phyloP scores from a whole-genome alignment of 106 monocot species.

The Dioscorea alata region DNA sequence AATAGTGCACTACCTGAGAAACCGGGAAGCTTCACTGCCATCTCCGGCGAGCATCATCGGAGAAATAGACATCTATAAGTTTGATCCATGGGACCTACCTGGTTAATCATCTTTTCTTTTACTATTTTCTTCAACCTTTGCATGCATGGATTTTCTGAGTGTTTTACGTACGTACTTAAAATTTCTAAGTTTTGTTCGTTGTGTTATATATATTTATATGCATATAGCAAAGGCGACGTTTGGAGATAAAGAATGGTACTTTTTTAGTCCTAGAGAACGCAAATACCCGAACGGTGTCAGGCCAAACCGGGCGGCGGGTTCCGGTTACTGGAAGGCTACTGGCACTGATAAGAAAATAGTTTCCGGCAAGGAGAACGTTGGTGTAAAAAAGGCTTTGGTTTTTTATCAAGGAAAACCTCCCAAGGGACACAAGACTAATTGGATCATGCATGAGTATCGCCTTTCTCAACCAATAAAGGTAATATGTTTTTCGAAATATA shows the following conservation, averaged over 20 bases:
- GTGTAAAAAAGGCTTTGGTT: background rate
- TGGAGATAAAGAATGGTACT: background rate
- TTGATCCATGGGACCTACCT: constrained; percentile 32
- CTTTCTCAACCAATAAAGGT: background rate
- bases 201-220: background rate
- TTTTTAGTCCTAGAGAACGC: background rate
- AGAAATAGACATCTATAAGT: constrained; percentile 37
- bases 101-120: constrained; percentile 2
- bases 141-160: too few relatives aligned
- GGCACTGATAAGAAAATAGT: background rate
- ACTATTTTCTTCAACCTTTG: too few relatives aligned
- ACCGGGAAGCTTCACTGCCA: constrained; percentile 3
- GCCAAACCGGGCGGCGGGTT: background rate
- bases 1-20: constrained; percentile 32
- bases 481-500: too few relatives aligned
- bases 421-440: constrained; percentile 1
- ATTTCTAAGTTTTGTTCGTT: too few relatives aligned
- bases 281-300: too few relatives aligned
- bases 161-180: too few relatives aligned
- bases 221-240: background rate
- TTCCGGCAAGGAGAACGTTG: background rate
- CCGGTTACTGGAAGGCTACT: constrained; percentile 3
- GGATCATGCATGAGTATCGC: constrained; percentile 9
- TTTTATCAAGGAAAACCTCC: background rate
- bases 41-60: constrained; percentile 29